Base-by-base conservation (phyloP, 139 green algal genomes). In the Chlamydomonas sphaeroides region DNA sequence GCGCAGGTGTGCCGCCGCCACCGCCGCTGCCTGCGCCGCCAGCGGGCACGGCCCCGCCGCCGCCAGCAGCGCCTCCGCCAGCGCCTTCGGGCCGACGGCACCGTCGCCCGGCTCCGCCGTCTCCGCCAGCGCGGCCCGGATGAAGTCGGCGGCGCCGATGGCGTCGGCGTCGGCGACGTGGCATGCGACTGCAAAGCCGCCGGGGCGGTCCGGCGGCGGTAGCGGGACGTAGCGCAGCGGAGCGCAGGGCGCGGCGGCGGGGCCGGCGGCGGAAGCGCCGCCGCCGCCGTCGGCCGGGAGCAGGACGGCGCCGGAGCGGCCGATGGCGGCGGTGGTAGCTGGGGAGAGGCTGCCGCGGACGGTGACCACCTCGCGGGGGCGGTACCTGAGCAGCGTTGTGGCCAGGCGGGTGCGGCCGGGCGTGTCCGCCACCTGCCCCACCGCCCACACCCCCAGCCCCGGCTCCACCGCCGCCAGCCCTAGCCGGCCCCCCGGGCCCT, bases 391-490 rank as follows among this genome's bases (percentile, higher is more conserved):
- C 49, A 95, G 77, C 25, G 88, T 68, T 3, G 87, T 87, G 26
- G 38, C 53, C 10, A 95, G 85, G 28, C 53, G 85, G 30, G 68
- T 83, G 0, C 85, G 70, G 33, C 72, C 63, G 8, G 72, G 36
- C 32, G 88, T 81, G 36, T 77, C 79, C 39, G 78, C 69, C 65
- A 85, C 45, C 68, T 32, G 49, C 26, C 45, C 81, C 21, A 42
- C 26, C 23, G 23, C 41, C 42, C 36, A 85, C 38, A n/a, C 59
- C 39, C 49, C 84, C 87, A 39, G 65, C 56, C 18, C 71, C 51
- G 18, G 90, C 56, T 94, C 91, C 42, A 95, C 59, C 42, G 90
- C 51, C 62, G 82, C 90, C 0, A 75, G n/a, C 1, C 84, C 91
- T 59, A 94, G 49, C 17, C 65, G 28, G 28, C 88, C 82, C 67